These are phyloP conservation scores for Fusarium burgessii DNA, from an alignment of 2,329 filamentous ascomycete genomes.

Conservation along the genomic window DNA sequence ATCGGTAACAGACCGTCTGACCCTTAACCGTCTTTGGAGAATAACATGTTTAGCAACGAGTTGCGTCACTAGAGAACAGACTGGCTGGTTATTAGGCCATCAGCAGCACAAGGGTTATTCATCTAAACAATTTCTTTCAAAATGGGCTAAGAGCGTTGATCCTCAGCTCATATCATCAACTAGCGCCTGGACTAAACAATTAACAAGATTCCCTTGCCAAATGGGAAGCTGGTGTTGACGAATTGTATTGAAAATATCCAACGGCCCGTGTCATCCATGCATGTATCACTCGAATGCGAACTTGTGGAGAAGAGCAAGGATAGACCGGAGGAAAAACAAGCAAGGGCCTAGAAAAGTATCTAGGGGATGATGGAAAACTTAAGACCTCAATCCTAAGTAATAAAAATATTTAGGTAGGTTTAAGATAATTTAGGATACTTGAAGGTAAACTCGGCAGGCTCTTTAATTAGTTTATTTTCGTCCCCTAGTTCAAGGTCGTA, in stretches of 20 bases:
- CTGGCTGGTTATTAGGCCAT: background rate
- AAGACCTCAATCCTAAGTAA: no score
- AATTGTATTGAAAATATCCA: conserved; percentile 14
- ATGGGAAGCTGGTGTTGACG: conserved; percentile 12
- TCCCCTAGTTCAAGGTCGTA: no score
- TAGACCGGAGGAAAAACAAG: background rate
- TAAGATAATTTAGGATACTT: no score
- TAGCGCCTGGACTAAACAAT: conserved; percentile 4
- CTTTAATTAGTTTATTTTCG: no score
- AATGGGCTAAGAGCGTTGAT: background rate
- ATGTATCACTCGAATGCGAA: conserved; percentile 3
- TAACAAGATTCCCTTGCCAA: background rate
- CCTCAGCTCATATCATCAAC: background rate
- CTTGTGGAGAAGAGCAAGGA: conserved; percentile 11
- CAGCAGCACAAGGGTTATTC: background rate
- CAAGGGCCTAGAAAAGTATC: background rate
- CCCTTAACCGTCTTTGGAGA: background rate
- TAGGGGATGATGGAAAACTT: no score
- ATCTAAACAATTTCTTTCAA: background rate
- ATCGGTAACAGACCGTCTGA: background rate
- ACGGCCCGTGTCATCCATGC: conserved; percentile 16
- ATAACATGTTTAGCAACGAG: conserved; percentile 1
- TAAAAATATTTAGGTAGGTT: no score
- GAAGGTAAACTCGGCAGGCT: no score
- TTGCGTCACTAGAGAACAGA: background rate